A percentile compares a stretch with the other conserved stretches of the same genome.
Conservation (phyloP, 2,329 filamentous ascomycete genomes). For the Pseudogymnoascus sp. region DNA sequence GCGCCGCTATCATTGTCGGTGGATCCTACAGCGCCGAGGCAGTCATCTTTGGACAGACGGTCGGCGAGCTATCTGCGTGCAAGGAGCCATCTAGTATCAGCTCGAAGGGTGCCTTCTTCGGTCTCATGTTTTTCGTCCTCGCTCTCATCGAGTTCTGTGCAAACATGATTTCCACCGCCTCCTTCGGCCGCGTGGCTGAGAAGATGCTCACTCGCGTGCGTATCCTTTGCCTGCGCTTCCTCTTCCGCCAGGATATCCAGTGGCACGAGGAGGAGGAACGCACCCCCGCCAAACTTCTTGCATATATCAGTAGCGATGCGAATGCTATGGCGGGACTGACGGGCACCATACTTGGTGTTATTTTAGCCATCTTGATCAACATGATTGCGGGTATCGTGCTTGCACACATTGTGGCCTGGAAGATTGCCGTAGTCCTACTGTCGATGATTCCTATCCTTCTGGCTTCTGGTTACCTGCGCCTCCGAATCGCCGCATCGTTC, state of each 20-base stretch:
- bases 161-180: conserved; percentile 49
- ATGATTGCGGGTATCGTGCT: conserved; percentile 60
- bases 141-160: conserved; percentile 50
- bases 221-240: conserved; percentile 54
- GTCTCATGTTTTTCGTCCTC: conserved; percentile 41
- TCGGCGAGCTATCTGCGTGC: conserved; percentile 43
- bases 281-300: conserved; percentile 53
- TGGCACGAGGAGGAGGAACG: conserved; percentile 63
- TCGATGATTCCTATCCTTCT: conserved; percentile 61
- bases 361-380: conserved; percentile 61
- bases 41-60: conserved; percentile 47
- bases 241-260: conserved; percentile 58
- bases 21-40: conserved; percentile 45
- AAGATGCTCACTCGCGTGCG: conserved; percentile 56
- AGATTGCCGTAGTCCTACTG: conserved; percentile 65
- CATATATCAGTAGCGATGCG: conserved; percentile 62
- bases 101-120: conserved; percentile 31
- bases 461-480: conserved; percentile 60
- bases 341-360: conserved; percentile 61
- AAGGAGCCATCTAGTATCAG: conserved; percentile 18
- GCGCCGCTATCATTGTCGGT: conserved; percentile 39
- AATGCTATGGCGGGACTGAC: conserved; percentile 60
- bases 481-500: conserved; percentile 53
- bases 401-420: conserved; percentile 67
- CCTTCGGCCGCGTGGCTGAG: conserved; percentile 51